Conservation (phyloP, 108 stramenopile genomes). For the Cyclotella cryptica region DNA sequence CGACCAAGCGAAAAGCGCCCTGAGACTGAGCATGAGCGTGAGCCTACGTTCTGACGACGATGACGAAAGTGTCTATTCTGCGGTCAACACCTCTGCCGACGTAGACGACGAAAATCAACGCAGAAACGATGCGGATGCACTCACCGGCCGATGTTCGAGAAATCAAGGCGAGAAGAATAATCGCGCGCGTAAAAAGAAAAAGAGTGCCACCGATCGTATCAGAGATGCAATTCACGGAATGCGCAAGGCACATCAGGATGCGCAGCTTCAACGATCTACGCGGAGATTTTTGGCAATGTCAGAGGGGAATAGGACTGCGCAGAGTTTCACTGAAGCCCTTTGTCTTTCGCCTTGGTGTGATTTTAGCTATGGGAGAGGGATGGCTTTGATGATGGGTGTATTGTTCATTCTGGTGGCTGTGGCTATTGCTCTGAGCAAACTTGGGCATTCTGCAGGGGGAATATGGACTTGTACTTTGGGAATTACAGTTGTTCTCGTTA, state of each 20-base stretch:
- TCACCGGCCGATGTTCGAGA: too few species aligned
- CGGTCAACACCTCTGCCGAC: constrained; percentile 1
- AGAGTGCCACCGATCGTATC: constrained; percentile 1
- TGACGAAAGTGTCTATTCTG: constrained; percentile 3
- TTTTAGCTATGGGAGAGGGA: constrained; percentile 22
- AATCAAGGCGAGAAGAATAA: background rate
- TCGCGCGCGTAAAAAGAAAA: background rate
- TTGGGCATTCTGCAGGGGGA: constrained; percentile 21
- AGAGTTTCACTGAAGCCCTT: background rate
- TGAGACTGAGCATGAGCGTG: background rate
- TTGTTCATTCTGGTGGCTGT: constrained; percentile 5
- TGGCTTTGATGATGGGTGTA: constrained; percentile 13
- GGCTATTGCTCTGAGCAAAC: background rate
- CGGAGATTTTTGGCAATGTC: constrained; percentile 25
- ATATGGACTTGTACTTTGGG: constrained; percentile 21
- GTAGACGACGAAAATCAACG: background rate
- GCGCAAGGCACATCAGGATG: constrained; percentile 23
- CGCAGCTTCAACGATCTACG: constrained; percentile 18
- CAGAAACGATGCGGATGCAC: background rate
- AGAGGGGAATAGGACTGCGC: constrained; percentile 7
- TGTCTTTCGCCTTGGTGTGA: constrained; percentile 31
- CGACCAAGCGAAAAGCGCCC: constrained; percentile 18
- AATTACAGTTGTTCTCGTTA: constrained; percentile 1
- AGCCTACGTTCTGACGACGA: constrained; percentile 9
- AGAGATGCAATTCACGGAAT: constrained; percentile 19